phyloP scores from a whole-genome alignment of 129 eudicot genomes.

The carrot (Daucus carota) region DH1_v3.0 NC_030386.2:14546501-14547000 shows the following conservation, averaged over 20 bases:
- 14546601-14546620: neutral
- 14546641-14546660: neutral
- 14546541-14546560: neutral
- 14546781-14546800: neutral
- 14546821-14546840: neutral
- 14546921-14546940: neutral
- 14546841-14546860: neutral
- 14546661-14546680: neutral
- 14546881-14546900: neutral
- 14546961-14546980: neutral
- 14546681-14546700: conserved; percentile 51
- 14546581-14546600: neutral
- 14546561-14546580: neutral
- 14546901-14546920: neutral
- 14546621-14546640: neutral
- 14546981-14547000: neutral
- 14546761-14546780: neutral
- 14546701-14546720: conserved; percentile 39
- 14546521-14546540: too few relatives aligned
- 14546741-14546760: conserved; percentile 56
- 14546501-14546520: too few relatives aligned
- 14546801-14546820: neutral
- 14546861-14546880: neutral
- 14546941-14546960: neutral
- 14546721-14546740: conserved; percentile 54